Evolutionary conservation across 179 eudicot genomes (phyloP), one percentile per base, ranked within the genome.

Genomic region (Gypsophila paniculata): DNA sequence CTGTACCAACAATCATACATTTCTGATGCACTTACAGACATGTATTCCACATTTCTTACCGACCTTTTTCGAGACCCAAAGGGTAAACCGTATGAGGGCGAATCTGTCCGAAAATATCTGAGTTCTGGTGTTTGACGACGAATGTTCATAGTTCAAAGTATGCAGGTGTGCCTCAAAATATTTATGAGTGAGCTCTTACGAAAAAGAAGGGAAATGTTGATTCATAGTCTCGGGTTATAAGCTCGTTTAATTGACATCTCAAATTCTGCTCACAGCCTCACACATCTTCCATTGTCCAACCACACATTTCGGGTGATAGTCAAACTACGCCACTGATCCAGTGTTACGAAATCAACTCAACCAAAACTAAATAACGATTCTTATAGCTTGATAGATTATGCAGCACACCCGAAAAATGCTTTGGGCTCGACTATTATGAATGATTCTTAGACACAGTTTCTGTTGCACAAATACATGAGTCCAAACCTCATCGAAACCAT

Each of bases 21-120:
- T 75, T 53, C 72, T 75, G 74, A 78, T 76, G 81, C 74, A 69
- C 60, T 48, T 81, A 71, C 52, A 69, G 61, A 26, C 69, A 52
- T 79, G 73, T 32, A 61, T 72, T 70, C 61, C 69, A 60, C 79
- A 75, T 83, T 83, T 42, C 53, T 71, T 71, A 83, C 78, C 83
- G 71, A 80, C 81, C 55, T 77, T 22, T 72, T 68, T 49, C 11
- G 36, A 36, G 38, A 21, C 74, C 76, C 63, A 42, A 29, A 65
- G 34, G 34, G 2, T 4, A 29, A 1, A 58, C 65, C 73, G 67
- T 29, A 68, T 74, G 51, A 63, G 59, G 42, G 34, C 32, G 65
- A 71, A 32, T 67, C 69, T n/a, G 23, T 23, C 15, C 13, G n/a
- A 17, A 23, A 61, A 62, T 42, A 25, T 13, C 10, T 32, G 32